Conservation (phyloP, 371 early-diverging fungal species). For the Astathelohania contejeani region DNA sequence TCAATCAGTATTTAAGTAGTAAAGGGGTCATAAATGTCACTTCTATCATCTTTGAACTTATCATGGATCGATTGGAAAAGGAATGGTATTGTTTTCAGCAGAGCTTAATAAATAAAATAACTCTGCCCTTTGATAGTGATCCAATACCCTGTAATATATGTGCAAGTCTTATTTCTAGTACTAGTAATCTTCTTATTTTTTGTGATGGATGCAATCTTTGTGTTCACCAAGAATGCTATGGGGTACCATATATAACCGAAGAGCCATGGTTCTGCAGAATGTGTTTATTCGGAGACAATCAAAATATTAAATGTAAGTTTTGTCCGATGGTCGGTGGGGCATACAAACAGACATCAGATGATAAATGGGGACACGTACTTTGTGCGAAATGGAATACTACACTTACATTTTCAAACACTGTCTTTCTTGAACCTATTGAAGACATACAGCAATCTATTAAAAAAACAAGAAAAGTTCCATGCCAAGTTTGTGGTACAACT, state of each 20-base stretch:
- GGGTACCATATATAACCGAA: conserved; percentile 34
- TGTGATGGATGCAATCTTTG: conserved; percentile 51
- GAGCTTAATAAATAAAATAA: conserved; percentile 25
- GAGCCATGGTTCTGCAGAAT: conserved; percentile 46
- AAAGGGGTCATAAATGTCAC: not conserved
- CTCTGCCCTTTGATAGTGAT: conserved; percentile 3
- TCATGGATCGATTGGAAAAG: conserved; percentile 48
- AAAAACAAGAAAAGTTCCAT: conserved; percentile 14
- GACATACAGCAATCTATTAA: conserved; percentile 9
- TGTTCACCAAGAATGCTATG: conserved; percentile 52
- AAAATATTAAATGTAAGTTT: conserved; percentile 30
- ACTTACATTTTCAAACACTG: conserved; percentile 40
- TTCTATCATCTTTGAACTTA: conserved; percentile 27
- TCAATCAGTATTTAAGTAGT: not conserved
- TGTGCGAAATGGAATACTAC: conserved; percentile 41
- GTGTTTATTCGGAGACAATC: conserved; percentile 30
- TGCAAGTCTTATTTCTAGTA: not conserved
- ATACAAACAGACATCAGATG: conserved; percentile 40
- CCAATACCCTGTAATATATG: not conserved
- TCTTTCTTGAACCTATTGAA: conserved; percentile 50
- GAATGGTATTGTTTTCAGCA: conserved; percentile 38
- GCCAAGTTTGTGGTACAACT: conserved; percentile 28
- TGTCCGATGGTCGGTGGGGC: conserved; percentile 34
- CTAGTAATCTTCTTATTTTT: conserved; percentile 28
- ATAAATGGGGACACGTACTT: conserved; percentile 48